Base-by-base conservation (phyloP, 352 stramenopile species). In the Pythium brachiatum region DNA sequence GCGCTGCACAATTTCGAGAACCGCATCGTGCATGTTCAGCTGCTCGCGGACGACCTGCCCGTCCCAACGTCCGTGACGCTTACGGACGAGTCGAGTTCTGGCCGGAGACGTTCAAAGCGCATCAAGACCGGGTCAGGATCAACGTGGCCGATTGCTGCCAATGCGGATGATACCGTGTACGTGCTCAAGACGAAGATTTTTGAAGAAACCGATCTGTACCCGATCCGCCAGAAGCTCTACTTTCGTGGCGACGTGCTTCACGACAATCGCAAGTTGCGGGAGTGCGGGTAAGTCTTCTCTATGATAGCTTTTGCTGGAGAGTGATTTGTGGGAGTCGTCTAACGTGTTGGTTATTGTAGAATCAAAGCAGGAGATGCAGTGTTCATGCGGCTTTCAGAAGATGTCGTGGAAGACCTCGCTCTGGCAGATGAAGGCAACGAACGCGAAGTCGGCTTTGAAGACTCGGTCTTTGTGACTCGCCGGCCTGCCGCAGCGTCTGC, bases 151-250 rank as follows among this genome's bases (percentile, higher is more conserved):
- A 73, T 94, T 34, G 9, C 58, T 15, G 76, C 82, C 3, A 90
- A 81, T 53, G 74, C 85, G 7, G 75, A 71, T 26, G 85, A 94
- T 58, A 87, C 79, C 0, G 77, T 92, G 13, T 89, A 87, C 39
- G 76, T 90, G 48, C 59, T 94, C 9, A 94, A 94, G 59, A 75
- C 79, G 5, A 89, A 88, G 50, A 88, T 94, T 29, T 90, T 79
- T 51, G 76, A 81, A 3, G 79, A 89, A 50, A 85, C 81, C 8
- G 85, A 90, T 64, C 71, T 74, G 8, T 73, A 86, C 12, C 85
- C 85, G 16, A 84, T 83, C 32, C 79, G 79, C 26, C 85, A 94
- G 60, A 69, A 73, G 8, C 68, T 94, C 1, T 94, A 90, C 53
- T 92, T 85, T 59, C 74, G 76, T 36, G 85, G 85, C 12, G 59